These are phyloP conservation scores for Secale cereale DNA, from an alignment of 176 grass and related monocot species.

Conservation along the genomic window DNA sequence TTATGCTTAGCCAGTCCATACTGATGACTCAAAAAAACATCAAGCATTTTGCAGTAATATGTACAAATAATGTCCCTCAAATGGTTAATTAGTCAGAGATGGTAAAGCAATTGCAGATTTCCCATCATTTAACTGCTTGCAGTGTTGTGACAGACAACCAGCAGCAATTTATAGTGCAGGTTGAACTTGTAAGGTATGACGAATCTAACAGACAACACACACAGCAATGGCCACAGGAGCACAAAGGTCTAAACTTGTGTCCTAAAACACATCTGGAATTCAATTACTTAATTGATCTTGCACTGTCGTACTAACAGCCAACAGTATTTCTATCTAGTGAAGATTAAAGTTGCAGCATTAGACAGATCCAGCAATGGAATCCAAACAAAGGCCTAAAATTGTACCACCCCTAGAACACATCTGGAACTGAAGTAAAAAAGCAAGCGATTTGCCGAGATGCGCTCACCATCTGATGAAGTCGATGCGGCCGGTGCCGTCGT, in stretches of 20 bases:
- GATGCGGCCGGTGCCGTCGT: conserved; percentile 81
- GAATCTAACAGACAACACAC: neutral
- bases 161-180: neutral
- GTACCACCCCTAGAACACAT: no score
- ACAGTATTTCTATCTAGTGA: neutral
- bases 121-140: neutral
- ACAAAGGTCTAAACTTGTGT: neutral
- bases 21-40: no score
- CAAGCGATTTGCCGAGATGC: neutral
- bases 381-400: neutral
- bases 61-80: no score
- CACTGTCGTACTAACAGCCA: neutral
- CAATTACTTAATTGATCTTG: neutral
- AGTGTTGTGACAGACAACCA: neutral
- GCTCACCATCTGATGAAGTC: conserved; percentile 80
- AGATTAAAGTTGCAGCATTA: neutral
- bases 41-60: no score
- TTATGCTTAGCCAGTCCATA: no score
- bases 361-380: neutral
- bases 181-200: neutral
- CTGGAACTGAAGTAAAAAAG: neutral
- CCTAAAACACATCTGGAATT: neutral
- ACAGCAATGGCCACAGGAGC: neutral
- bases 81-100: no score
- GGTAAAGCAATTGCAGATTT: neutral